Percentiles rank a stretch among this genome's conserved stretches.
These are phyloP conservation scores for Pyropia yezoensis DNA, from an alignment of 23 red algal species.

Conservation along the genomic window DNA sequence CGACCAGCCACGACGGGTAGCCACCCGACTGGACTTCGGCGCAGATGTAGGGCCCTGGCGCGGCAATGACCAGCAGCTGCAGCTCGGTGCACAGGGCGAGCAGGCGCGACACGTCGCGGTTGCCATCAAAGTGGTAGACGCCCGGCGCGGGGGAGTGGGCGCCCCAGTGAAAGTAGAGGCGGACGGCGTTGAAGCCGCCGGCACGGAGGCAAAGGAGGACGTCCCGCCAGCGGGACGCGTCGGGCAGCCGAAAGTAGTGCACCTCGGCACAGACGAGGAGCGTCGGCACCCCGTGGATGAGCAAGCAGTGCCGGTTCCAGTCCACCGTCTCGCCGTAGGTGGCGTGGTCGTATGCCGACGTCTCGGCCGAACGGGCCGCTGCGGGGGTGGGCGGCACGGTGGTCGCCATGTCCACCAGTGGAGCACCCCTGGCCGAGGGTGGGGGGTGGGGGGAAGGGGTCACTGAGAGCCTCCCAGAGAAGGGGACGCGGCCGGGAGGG, in stretches of 20 bases:
- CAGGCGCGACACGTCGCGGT: constrained; percentile 62
- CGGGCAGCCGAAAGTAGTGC: constrained; percentile 81
- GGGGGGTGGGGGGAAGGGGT: constrained; percentile 1
- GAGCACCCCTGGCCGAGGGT: constrained; percentile 1
- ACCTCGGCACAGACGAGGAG: constrained; percentile 73
- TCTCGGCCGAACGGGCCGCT: constrained; percentile 27
- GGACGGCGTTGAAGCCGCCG: constrained; percentile 74
- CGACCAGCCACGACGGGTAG: constrained; percentile 81
- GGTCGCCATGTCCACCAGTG: too few relatives aligned
- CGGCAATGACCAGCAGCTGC: constrained; percentile 70
- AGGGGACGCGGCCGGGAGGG: not conserved
- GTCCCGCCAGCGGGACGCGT: constrained; percentile 44
- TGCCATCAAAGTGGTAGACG: constrained; percentile 67
- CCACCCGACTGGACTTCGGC: constrained; percentile 84
- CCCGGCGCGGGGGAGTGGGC: constrained; percentile 58
- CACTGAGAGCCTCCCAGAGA: not conserved
- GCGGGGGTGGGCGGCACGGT: constrained; percentile 1
- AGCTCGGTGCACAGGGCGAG: constrained; percentile 65
- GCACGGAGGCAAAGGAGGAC: constrained; percentile 37
- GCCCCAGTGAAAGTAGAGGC: constrained; percentile 88
- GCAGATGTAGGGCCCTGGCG: constrained; percentile 88
- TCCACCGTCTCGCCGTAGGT: constrained; percentile 20
- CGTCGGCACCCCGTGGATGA: constrained; percentile 50
- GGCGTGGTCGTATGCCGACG: constrained; percentile 38
- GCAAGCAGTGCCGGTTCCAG: constrained; percentile 30